Base-by-base conservation (phyloP, 371 early-diverging fungal genomes). In the Zancudomyces culisetae region DNA sequence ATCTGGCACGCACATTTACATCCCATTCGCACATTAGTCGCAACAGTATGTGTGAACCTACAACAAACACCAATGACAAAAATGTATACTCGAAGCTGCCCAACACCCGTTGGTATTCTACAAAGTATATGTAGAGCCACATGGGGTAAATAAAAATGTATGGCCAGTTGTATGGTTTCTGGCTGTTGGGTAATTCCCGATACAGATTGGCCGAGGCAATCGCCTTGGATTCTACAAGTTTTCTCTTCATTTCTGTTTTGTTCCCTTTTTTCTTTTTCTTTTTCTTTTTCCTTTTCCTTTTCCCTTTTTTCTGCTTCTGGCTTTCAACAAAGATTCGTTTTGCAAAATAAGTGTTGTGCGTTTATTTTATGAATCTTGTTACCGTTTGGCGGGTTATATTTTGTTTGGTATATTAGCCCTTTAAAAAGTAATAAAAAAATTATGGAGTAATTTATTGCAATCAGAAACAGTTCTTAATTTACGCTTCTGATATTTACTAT, bases 21-120 rank as follows among this genome's bases (percentile, higher is more conserved):
- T 87, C 90, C 98, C 98, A 97, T 56, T 93, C 90, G 60, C 93
- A 85, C 24, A 75, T 75, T 49, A 97, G 72, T 66, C 86, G 89
- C 20, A 80, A 66, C 52, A 97, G 71, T 2, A 81, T 81, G 57
- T 97, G 80, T 40, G 73, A 55, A 30, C 82, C 79, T 23, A 81
- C 52, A 45, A 84, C 71, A 20, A 74, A 61, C 20, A 86, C 80
- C 46, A 93, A 68, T 21, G 80, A 75, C 42, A 95, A 74, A 69
- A 80, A 78, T 8, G 88, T 87, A 70, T 84, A 85, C 70, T 97
- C 97, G 54, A 79, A 74, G 21, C 90, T 86, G 1, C 76, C 81
- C 57, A 87, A 63, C 56, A 74, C 79, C n/a, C 69, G 63, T 27
- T 90, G 81, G 57, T 86, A 90, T 21, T 76, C 64, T 62, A 73